Evolutionary conservation across 208 protist species (phyloP).

Genomic region (Leishmania tarentolae): DNA sequence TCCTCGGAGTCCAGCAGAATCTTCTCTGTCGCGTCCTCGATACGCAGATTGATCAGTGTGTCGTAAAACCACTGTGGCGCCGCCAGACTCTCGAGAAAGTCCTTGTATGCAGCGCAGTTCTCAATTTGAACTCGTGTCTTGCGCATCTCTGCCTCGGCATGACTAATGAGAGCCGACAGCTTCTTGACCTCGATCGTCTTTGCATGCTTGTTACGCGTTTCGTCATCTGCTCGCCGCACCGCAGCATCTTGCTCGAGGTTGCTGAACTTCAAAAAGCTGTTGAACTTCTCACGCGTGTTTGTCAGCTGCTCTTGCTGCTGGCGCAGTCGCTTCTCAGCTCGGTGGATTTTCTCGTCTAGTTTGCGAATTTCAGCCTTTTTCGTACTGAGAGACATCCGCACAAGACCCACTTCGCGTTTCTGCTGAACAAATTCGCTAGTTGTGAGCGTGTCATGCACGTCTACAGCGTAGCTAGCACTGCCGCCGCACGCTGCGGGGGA

Average conservation of each 20-base stretch:
- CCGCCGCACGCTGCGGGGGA: background rate
- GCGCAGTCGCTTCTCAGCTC: slow-evolving; percentile 88
- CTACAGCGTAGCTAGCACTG: slow-evolving; percentile 9
- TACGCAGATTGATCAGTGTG: slow-evolving; percentile 64
- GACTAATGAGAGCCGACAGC: slow-evolving; percentile 89
- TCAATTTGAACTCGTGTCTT: slow-evolving; percentile 93
- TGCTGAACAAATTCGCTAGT: slow-evolving; percentile 93
- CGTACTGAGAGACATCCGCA: slow-evolving; percentile 94
- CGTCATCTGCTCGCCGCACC: slow-evolving; percentile 91
- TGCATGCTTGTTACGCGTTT: slow-evolving; percentile 92
- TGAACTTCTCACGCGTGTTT: slow-evolving; percentile 93
- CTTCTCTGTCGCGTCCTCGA: slow-evolving; percentile 60
- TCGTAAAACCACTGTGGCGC: slow-evolving; percentile 87
- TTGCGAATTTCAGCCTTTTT: slow-evolving; percentile 95
- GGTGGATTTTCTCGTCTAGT: slow-evolving; percentile 93
- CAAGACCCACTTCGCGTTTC: slow-evolving; percentile 96
- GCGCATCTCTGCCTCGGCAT: slow-evolving; percentile 87
- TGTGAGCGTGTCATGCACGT: slow-evolving; percentile 25
- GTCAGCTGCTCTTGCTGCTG: slow-evolving; percentile 94
- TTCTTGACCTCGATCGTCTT: slow-evolving; percentile 96
- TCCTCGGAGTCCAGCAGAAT: slow-evolving; percentile 67
- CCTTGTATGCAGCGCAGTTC: slow-evolving; percentile 91
- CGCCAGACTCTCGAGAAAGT: slow-evolving; percentile 92
- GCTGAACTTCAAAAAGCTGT: slow-evolving; percentile 95
- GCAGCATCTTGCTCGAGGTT: slow-evolving; percentile 95